These are phyloP conservation scores for Pichia californica DNA, from an alignment of 805 yeast genomes.

Conservation along the genomic window DNA sequence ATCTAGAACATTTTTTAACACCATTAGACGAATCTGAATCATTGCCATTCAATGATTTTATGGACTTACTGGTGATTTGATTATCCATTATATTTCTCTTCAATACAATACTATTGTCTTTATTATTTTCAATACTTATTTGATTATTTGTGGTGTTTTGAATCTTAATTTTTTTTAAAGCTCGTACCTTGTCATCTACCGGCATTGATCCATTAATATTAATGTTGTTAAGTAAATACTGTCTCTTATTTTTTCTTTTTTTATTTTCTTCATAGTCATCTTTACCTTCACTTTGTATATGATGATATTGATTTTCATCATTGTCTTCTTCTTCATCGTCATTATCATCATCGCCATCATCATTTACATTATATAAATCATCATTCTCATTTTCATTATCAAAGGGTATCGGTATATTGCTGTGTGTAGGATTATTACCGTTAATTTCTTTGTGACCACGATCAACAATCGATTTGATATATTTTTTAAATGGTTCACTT, in stretches of 20 bases:
- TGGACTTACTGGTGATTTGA: not conserved
- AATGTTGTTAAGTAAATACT: not conserved
- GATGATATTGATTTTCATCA: not conserved
- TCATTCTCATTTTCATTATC: not conserved
- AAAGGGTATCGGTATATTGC: not conserved
- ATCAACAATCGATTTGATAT: conserved; percentile 14
- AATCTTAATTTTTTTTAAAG: not conserved
- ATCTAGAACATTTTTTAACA: conserved; percentile 37
- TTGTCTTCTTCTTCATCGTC: not conserved
- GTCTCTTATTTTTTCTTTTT: not conserved
- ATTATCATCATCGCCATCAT: not conserved
- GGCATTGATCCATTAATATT: not conserved
- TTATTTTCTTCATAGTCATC: not conserved
- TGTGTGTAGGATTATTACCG: not conserved
- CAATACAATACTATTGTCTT: not conserved
- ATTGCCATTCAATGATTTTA: not conserved
- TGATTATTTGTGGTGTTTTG: not conserved
- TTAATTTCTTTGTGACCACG: conserved; percentile 3
- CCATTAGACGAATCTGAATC: not conserved
- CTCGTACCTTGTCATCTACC: not conserved
- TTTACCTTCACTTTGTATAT: not conserved
- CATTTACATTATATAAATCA: too few species aligned
- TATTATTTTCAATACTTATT: not conserved
- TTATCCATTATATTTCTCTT: not conserved
- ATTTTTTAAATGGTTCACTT: conserved; percentile 14